Evolutionary conservation across 805 yeast species (phyloP).

Genomic region (Candida maesae): DNA sequence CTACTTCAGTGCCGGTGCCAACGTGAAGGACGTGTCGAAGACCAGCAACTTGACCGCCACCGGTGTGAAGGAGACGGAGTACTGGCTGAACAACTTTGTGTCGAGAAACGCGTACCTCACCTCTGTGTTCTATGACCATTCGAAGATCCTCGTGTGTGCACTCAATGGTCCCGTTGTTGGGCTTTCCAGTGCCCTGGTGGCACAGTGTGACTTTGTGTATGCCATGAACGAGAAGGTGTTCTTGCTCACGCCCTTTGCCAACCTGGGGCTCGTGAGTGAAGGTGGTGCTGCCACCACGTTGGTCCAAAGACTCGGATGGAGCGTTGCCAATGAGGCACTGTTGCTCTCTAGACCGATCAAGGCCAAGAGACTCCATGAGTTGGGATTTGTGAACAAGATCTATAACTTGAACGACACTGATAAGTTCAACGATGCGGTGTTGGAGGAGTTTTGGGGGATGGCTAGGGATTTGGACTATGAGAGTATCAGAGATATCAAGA

Average conservation of each 20-base stretch:
- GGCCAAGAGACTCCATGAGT: slow-evolving; percentile 50
- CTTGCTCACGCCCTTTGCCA: slow-evolving; percentile 73
- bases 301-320: slow-evolving; percentile 66
- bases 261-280: slow-evolving; percentile 78
- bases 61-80: slow-evolving; percentile 30
- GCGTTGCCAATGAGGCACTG: slow-evolving; percentile 69
- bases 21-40: slow-evolving; percentile 40
- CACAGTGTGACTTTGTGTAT: slow-evolving; percentile 74
- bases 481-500: slow-evolving; percentile 42
- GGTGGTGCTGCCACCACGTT: slow-evolving; percentile 72
- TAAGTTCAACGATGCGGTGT: slow-evolving; percentile 43
- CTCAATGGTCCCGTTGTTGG: slow-evolving; percentile 90
- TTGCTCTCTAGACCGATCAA: slow-evolving; percentile 62
- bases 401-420: slow-evolving; percentile 42
- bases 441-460: slow-evolving; percentile 35
- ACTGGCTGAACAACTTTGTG: slow-evolving; percentile 57
- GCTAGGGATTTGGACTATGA: slow-evolving; percentile 36
- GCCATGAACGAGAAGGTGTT: slow-evolving; percentile 55
- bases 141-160: slow-evolving; percentile 66
- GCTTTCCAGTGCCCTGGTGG: slow-evolving; percentile 65
- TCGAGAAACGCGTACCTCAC: slow-evolving; percentile 71
- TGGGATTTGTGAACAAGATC: slow-evolving; percentile 61
- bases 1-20: slow-evolving; percentile 84
- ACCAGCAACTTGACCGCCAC: slow-evolving; percentile 13
- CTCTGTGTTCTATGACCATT: slow-evolving; percentile 63